Evolutionary conservation across 179 eudicot species (phyloP), one percentile per base, ranked within the genome.

Genomic region (Heliamphora ciliata): DNA sequence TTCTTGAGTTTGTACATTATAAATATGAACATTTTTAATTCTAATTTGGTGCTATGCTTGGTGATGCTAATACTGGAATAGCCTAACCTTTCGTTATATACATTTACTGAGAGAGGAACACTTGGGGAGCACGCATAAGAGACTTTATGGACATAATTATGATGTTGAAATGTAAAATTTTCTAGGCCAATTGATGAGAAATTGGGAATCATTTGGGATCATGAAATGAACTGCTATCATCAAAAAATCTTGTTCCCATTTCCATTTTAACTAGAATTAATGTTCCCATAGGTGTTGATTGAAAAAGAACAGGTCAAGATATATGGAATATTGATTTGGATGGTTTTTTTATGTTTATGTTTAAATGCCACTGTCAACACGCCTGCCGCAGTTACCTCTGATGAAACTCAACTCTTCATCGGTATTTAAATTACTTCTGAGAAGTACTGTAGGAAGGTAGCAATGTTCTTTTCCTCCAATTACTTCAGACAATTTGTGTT

Each of bases 41-140:
- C n/a, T n/a, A n/a, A n/a, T 54, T 52, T 51, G 82, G 63, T 79
- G 64, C 61, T 67, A 66, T 40, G 47, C 17, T 67, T 31, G 72
- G 72, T 31, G 72, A 47, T 31, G 73, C 73, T 40, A 67, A 31
- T 67, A 50, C 50, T 68, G 73, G 48, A 31, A 68, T 40, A 11
- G 73, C 11, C 44, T 40, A 31, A 40, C 72, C 4, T 17, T 68
- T 40, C n/a, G 17, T 31, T 8, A 44, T 40, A 68, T 10, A 40
- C 15, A 40, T 8, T 68, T 2, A 5, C 73, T 9, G 6, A 17
- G 4, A 2, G n/a, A 40, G 48, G 31, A 68, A 11, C 21, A 8
- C 17, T 68, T 68, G 31, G 48, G 71, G 6, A 15, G 17, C 72
- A 10, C 50, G 4, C 15, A 3, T 68, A 31, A 13, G 8, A 31